Conservation (phyloP, 179 eudicot species). For the Heliamphora pulchella region DNA sequence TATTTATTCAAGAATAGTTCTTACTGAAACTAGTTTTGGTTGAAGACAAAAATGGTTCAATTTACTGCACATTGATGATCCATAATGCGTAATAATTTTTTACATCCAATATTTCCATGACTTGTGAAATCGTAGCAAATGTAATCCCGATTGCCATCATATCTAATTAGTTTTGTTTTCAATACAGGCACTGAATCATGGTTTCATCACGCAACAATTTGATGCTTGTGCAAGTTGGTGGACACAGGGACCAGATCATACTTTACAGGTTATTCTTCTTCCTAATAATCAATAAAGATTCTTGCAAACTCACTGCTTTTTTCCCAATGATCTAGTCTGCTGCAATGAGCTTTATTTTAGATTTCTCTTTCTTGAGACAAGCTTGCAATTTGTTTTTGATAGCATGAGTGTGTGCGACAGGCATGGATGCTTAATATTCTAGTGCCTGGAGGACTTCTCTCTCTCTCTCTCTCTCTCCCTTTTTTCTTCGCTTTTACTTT, state of each 20-base stretch:
- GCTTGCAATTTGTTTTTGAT: no score
- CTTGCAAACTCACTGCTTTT: not conserved
- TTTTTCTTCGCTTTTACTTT: no score
- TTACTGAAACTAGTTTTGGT: not conserved
- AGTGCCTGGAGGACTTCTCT: no score
- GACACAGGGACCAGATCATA: conserved; percentile 89
- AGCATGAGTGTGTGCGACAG: no score
- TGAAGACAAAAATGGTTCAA: not conserved
- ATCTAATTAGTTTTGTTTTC: conserved; percentile 1
- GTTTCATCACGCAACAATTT: conserved; percentile 60
- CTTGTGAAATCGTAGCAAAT: not conserved
- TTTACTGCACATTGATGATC: not conserved
- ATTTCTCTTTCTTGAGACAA: not conserved
- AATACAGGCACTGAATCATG: conserved; percentile 33
- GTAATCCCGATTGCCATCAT: no score
- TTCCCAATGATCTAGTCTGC: not conserved
- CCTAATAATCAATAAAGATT: not conserved
- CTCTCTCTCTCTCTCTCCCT: no score
- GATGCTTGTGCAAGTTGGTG: conserved; percentile 99
- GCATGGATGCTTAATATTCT: no score
- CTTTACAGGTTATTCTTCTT: conserved; percentile 63
- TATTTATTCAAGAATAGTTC: no score
- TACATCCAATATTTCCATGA: not conserved
- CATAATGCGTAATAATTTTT: not conserved
- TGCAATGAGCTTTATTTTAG: not conserved